Evolutionary conservation across 768 basidiomycete genomes (phyloP).

Genomic region (Macrolepiota albuminosa): DNA sequence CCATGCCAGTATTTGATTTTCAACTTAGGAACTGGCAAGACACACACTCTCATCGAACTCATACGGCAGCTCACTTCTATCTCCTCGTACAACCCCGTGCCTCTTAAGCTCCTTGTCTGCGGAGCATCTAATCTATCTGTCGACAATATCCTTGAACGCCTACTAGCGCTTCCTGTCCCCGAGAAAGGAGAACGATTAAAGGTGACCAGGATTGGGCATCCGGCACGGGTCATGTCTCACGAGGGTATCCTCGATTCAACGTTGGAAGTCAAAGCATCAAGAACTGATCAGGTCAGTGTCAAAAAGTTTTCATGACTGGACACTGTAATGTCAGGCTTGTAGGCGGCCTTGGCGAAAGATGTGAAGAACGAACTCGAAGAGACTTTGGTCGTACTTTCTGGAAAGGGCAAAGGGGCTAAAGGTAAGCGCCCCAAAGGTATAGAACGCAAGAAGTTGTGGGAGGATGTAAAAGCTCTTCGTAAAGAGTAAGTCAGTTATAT

Average conservation of each 20-base stretch:
- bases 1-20: neutral
- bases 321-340: constrained; percentile 6
- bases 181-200: constrained; percentile 50
- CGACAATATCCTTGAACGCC: constrained; percentile 90
- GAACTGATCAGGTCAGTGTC: constrained; percentile 60
- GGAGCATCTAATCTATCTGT: constrained; percentile 94
- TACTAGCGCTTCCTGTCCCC: constrained; percentile 55
- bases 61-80: constrained; percentile 73
- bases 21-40: constrained; percentile 81
- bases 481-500: constrained; percentile 65
- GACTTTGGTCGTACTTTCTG: constrained; percentile 59
- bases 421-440: constrained; percentile 64
- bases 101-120: constrained; percentile 74
- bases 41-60: constrained; percentile 90
- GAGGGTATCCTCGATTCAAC: constrained; percentile 64
- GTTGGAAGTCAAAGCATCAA: constrained; percentile 65
- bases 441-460: constrained; percentile 83
- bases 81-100: constrained; percentile 42
- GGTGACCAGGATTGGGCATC: constrained; percentile 91
- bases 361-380: constrained; percentile 82
- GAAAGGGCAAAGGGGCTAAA: constrained; percentile 70
- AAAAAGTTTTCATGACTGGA: neutral
- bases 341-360: constrained; percentile 83
- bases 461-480: constrained; percentile 77
- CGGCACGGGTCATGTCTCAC: constrained; percentile 82